Evolutionary conservation across 2,329 filamentous ascomycete genomes (phyloP), one percentile per base, ranked within the genome.

Genomic region (Aureobasidium sp.): DNA sequence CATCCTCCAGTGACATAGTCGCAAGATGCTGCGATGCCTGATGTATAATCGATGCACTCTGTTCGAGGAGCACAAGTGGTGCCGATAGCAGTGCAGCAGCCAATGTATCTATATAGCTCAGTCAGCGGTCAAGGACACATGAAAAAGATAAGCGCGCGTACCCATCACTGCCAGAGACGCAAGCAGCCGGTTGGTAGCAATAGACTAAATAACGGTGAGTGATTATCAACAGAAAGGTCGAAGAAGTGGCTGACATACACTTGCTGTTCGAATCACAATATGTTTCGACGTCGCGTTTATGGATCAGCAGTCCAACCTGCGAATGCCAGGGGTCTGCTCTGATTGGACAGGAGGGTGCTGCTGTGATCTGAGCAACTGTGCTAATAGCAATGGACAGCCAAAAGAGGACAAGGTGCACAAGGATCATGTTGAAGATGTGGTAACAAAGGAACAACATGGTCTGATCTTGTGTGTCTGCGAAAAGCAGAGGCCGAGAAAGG

Each of bases 1-100:
- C 65, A 67, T 10, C 62, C 62, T 11, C 64, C 65, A 17, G 62
- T 65, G 21, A 64, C 53, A 35, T 60, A 42, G 49, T 66, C 63
- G 53, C 64, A 65, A 29, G 43, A 43, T 1, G 50, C 43, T 13
- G 60, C 50, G 3, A 57, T 13, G 17, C 40, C 53, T 21, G 54
- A 9, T 5, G 60, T 57, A 23, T 64, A 66, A 1, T 64, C 60
- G 19, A 65, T 61, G 45, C 65, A 66, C 1, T 42, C 59, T 29
- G 64, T 63, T 21, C 66, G 57, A 17, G 63, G 58, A 21, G 35
- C 60, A 38, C 65, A 66, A 19, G 53, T 62, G 19, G 58, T 21
- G 40, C 40, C 40, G 11, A 64, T 43, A 15, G 54, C 61, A 29
- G 61, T 60, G 54, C 65, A 66, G 49, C 65, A 67, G 25, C 66